A percentile compares a stretch with the other conserved stretches of the same genome.
phyloP scores from a whole-genome alignment of 352 stramenopile genomes.

The Peronospora belbahrii region DNA sequence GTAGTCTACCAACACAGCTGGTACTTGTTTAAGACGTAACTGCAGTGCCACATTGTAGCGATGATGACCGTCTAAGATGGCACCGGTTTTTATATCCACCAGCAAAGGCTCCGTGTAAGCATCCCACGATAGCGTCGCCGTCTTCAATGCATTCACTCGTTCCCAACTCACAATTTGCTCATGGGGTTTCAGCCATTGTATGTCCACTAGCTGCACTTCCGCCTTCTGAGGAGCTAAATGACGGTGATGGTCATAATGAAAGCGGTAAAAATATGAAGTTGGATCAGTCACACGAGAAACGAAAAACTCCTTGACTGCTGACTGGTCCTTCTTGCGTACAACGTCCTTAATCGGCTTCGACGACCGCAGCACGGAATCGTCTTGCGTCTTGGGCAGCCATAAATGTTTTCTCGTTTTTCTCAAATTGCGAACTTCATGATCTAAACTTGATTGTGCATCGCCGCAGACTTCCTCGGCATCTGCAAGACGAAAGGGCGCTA shows the following conservation, averaged over 20 bases:
- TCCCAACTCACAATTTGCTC: constrained; percentile 79
- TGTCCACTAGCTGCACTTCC: constrained; percentile 73
- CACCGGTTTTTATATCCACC: constrained; percentile 67
- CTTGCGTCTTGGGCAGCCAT: constrained; percentile 67
- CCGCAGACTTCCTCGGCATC: constrained; percentile 48
- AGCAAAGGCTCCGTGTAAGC: constrained; percentile 77
- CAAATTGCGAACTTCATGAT: constrained; percentile 57
- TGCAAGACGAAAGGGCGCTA: constrained; percentile 43
- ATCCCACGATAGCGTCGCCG: constrained; percentile 73
- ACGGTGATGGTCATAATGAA: constrained; percentile 58
- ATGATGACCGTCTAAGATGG: constrained; percentile 81
- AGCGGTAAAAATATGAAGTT: constrained; percentile 84
- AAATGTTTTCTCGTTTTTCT: constrained; percentile 60
- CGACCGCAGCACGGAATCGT: constrained; percentile 55
- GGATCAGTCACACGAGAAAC: constrained; percentile 71
- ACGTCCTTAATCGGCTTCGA: constrained; percentile 1
- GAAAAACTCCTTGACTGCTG: constrained; percentile 68
- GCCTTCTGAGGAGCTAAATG: constrained; percentile 67
- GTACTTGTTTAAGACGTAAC: constrained; percentile 62
- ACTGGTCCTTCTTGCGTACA: constrained; percentile 12
- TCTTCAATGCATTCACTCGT: constrained; percentile 66
- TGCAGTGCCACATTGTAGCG: constrained; percentile 73
- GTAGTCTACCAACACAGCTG: constrained; percentile 76
- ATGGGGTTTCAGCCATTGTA: constrained; percentile 79
- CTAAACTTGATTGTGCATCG: constrained; percentile 39